Conservation (phyloP, 305 asterid genomes). For the Fraxinus floribunda region DNA sequence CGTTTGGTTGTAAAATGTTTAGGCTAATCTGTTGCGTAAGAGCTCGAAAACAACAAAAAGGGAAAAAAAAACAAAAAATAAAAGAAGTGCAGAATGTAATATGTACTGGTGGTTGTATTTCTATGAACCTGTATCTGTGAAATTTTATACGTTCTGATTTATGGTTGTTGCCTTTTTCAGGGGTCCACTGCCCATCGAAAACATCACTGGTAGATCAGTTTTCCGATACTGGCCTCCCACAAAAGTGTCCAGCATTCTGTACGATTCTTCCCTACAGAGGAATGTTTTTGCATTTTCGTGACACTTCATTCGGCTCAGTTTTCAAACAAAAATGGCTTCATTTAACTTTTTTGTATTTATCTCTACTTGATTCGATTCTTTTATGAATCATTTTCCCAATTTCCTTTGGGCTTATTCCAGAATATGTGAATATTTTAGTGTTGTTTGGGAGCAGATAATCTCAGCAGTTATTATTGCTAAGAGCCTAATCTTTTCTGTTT, state of each 20-base stretch:
- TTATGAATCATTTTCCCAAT: constrained; percentile 22
- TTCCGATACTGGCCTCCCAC: constrained; percentile 98
- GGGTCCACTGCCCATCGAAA: constrained; percentile 86
- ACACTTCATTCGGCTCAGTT: constrained; percentile 15
- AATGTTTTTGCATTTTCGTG: constrained; percentile 50
- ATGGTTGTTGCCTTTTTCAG: constrained; percentile 37
- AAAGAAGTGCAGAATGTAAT: neutral
- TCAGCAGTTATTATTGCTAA: constrained; percentile 2
- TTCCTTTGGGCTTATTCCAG: constrained; percentile 9
- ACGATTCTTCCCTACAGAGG: constrained; percentile 33
- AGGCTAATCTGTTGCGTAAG: too few species aligned
- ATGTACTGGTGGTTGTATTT: neutral
- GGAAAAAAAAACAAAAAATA: neutral
- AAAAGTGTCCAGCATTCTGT: constrained; percentile 61
- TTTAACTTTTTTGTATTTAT: neutral
- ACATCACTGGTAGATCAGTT: constrained; percentile 80
- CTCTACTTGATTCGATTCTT: constrained; percentile 13
- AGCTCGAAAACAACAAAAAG: neutral
- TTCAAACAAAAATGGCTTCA: constrained; percentile 3
- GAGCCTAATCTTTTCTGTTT: constrained; percentile 14
- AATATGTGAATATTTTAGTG: constrained; percentile 20
- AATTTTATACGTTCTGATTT: neutral
- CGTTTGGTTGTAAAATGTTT: neutral
- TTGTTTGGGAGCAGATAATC: constrained; percentile 21
- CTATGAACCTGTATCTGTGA: neutral